Base-by-base conservation (phyloP, 805 yeast species). In the Candida rishiriensis region DNA sequence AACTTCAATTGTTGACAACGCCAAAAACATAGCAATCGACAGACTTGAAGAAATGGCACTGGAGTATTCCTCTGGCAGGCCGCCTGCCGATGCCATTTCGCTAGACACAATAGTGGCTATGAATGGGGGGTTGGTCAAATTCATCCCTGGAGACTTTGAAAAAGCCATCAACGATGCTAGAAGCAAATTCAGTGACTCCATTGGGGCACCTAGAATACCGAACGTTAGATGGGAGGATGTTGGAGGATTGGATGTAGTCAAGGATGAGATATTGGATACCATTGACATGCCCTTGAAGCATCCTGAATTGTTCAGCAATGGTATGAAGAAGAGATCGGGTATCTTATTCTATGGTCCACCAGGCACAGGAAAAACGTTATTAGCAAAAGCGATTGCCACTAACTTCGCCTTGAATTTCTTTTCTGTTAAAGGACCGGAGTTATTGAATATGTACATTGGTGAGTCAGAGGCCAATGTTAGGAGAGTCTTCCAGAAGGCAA, bases 401-500 rank as follows among this genome's bases (percentile, higher is more conserved):
- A 88, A 90, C 53, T 93, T 91, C 64, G 85, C 97, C 3, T 72
- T 93, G 50, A 93, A 93, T 63, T 93, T 93, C 64, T 90, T 93
- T 65, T 86, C 96, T 53, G 97, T 93, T 13, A 93, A 93, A 63
- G 99, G 99, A 18, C 99, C 99, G 1, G 99, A 93, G 64, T 72
- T 93, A 46, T 72, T 93, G 55, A 93, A 93, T 63, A 93, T 91
- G 98, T 93, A 93, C 63, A 91, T 93, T 65, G 99, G 99, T 63
- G 99, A 93, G 65, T 87, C 96, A 2, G 99, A 93, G 65, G 97
- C 98, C 13, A 93, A 93, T 64, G 98, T 93, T 14, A 79, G 99
- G 47, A 76, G 88, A 41, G 97, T 93, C 1, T 93, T 93, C 64
- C 96, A 91, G 64, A 81, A 77, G 53, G 98, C 98, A 0, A 73